Evolutionary conservation across 2,329 filamentous ascomycete genomes (phyloP).

Genomic region (Pyrenophora teres): DNA sequence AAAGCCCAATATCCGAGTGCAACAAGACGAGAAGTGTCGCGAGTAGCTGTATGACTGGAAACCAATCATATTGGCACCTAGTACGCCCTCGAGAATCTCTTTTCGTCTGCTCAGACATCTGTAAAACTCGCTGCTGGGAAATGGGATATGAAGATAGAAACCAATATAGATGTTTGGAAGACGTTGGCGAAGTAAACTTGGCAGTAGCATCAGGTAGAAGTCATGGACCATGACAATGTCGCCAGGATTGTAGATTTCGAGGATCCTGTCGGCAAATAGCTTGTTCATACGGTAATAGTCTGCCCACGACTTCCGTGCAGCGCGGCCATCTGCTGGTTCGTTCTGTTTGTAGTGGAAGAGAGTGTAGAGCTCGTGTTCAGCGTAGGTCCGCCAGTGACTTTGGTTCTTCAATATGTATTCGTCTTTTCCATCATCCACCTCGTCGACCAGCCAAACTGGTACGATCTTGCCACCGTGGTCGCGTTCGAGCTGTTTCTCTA

Average conservation of each 20-base stretch:
- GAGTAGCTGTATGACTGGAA: conserved; percentile 97
- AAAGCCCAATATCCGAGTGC: conserved; percentile 87
- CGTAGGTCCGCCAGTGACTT: conserved; percentile 83
- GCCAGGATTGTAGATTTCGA: conserved; percentile 87
- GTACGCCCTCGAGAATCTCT: conserved; percentile 84
- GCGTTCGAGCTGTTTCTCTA: conserved; percentile 75
- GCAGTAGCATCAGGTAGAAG: conserved; percentile 89
- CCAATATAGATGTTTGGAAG: conserved; percentile 89
- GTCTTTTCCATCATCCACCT: conserved; percentile 71
- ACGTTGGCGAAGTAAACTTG: conserved; percentile 83
- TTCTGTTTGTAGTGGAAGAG: conserved; percentile 97
- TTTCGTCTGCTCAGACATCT: conserved; percentile 86
- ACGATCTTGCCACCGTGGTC: conserved; percentile 78
- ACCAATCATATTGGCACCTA: conserved; percentile 89
- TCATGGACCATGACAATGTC: conserved; percentile 94
- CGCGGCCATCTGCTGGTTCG: conserved; percentile 82
- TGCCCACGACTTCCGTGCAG: conserved; percentile 81
- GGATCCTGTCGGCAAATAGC: conserved; percentile 85
- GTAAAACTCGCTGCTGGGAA: conserved; percentile 95
- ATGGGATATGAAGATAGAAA: conserved; percentile 92
- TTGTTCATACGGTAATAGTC: conserved; percentile 95
- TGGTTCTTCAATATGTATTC: conserved; percentile 78
- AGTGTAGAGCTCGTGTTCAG: conserved; percentile 88
- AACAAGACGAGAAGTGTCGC: conserved; percentile 91
- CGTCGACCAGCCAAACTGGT: conserved; percentile 87